phyloP scores from a whole-genome alignment of 2,329 filamentous ascomycete species.

The Zymoseptoria pseudotritici region DNA sequence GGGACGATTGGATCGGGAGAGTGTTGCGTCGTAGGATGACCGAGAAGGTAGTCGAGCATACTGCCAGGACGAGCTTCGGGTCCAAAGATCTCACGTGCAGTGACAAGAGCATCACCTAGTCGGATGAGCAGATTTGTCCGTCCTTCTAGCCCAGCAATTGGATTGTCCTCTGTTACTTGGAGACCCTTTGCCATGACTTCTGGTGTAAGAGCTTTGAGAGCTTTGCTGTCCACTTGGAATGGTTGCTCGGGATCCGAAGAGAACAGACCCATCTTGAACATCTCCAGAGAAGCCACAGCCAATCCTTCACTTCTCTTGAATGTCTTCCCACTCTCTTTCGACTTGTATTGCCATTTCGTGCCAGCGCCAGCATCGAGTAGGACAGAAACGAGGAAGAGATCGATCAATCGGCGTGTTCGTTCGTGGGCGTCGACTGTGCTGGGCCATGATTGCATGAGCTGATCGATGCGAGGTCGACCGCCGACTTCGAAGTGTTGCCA shows the following conservation, averaged over 20 bases:
- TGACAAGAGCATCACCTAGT: slow-evolving; percentile 64
- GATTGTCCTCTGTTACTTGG: slow-evolving; percentile 74
- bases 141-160: slow-evolving; percentile 77
- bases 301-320: slow-evolving; percentile 85
- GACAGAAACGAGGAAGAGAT: slow-evolving; percentile 73
- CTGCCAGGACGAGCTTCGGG: slow-evolving; percentile 79
- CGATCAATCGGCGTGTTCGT: slow-evolving; percentile 65
- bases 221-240: slow-evolving; percentile 81
- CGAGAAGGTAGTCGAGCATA: slow-evolving; percentile 91
- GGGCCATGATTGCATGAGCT: slow-evolving; percentile 63
- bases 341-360: slow-evolving; percentile 86
- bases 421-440: slow-evolving; percentile 63
- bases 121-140: slow-evolving; percentile 70
- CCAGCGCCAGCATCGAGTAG: slow-evolving; percentile 84
- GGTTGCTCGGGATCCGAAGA: slow-evolving; percentile 75
- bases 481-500: slow-evolving; percentile 83
- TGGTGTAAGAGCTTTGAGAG: slow-evolving; percentile 64
- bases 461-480: slow-evolving; percentile 63
- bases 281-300: slow-evolving; percentile 70
- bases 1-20: slow-evolving; percentile 82
- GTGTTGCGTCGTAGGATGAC: slow-evolving; percentile 81
- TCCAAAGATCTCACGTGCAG: slow-evolving; percentile 75
- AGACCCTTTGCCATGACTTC: slow-evolving; percentile 71
- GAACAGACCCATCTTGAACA: slow-evolving; percentile 90
- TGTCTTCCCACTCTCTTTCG: slow-evolving; percentile 72